These are phyloP conservation scores for Talaromyces pinophilus DNA, from an alignment of 2,329 filamentous ascomycete species.

Conservation along the genomic window DNA sequence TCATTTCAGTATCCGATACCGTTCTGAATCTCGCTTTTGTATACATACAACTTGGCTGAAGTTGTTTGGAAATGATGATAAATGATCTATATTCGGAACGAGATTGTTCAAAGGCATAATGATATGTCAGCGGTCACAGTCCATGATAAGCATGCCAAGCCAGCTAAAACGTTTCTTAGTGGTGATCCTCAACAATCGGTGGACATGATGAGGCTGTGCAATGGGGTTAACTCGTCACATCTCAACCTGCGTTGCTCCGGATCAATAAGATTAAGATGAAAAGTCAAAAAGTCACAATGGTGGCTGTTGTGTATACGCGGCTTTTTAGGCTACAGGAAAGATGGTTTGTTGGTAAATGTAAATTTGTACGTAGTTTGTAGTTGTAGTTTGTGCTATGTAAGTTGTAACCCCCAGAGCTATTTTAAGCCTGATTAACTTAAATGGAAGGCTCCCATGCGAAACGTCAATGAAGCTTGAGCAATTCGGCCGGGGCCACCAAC, in stretches of 20 bases:
- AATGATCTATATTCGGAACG: not conserved
- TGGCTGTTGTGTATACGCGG: not conserved
- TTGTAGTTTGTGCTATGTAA: not conserved
- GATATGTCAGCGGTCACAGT: not conserved
- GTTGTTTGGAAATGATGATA: too few species aligned
- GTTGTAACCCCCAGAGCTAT: not conserved
- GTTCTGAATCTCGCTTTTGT: not conserved
- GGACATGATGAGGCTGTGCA: conserved; percentile 11
- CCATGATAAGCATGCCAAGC: conserved; percentile 5
- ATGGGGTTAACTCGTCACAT: not conserved
- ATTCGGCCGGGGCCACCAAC: not conserved
- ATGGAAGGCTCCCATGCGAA: not conserved
- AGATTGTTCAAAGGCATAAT: not conserved
- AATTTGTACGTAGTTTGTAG: not conserved
- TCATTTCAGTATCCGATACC: not conserved
- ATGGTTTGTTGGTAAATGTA: not conserved
- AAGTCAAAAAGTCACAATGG: not conserved
- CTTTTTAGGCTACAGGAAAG: conserved; percentile 4
- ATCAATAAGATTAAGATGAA: not conserved
- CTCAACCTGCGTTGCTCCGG: not conserved
- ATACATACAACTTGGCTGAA: not conserved
- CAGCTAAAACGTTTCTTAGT: not conserved
- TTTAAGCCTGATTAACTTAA: not conserved
- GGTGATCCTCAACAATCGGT: conserved; percentile 6
- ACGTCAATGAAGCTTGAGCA: not conserved